These are phyloP conservation scores for Lipomyces mesembrius DNA, from an alignment of 805 yeast genomes.

Conservation along the genomic window DNA sequence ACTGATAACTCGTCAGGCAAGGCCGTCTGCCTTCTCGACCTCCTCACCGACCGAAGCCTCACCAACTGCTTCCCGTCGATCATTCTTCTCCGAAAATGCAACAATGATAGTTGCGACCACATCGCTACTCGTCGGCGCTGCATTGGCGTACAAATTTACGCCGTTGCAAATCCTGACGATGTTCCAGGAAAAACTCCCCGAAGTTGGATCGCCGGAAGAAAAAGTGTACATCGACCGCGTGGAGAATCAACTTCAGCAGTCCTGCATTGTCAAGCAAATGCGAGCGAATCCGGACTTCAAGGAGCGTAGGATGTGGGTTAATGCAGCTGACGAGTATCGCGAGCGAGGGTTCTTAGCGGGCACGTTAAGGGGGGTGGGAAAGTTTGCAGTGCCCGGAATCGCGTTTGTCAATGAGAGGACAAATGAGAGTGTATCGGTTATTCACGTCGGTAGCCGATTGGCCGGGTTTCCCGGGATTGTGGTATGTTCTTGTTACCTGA, in stretches of 20 bases:
- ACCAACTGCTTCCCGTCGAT: slow-evolving; percentile 1
- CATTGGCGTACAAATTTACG: slow-evolving; percentile 21
- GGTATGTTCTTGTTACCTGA: slow-evolving; percentile 6
- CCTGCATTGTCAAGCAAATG: slow-evolving; percentile 38
- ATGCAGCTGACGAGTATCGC: slow-evolving; percentile 36
- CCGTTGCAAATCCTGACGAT: slow-evolving; percentile 19
- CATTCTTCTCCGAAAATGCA: slow-evolving; percentile 11
- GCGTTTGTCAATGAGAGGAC: slow-evolving; percentile 57
- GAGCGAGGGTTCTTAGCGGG: slow-evolving; percentile 56
- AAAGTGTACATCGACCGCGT: slow-evolving; percentile 9
- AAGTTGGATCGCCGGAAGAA: slow-evolving; percentile 24
- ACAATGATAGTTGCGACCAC: slow-evolving; percentile 18
- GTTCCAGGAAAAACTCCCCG: slow-evolving; percentile 25
- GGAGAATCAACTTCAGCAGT: slow-evolving; percentile 31
- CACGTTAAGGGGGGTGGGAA: slow-evolving; percentile 66
- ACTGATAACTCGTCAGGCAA: neutral
- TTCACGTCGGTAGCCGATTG: slow-evolving; percentile 68
- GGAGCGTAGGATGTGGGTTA: slow-evolving; percentile 41
- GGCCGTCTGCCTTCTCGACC: neutral
- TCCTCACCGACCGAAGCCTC: neutral
- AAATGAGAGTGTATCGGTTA: slow-evolving; percentile 63
- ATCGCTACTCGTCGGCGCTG: slow-evolving; percentile 26
- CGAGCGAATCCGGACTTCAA: slow-evolving; percentile 33
- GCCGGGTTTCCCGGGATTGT: slow-evolving; percentile 52
- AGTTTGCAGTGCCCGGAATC: slow-evolving; percentile 77